Conservation (phyloP, 1,139 yeast genomes). For the Lodderomyces jiufengensis region DNA sequence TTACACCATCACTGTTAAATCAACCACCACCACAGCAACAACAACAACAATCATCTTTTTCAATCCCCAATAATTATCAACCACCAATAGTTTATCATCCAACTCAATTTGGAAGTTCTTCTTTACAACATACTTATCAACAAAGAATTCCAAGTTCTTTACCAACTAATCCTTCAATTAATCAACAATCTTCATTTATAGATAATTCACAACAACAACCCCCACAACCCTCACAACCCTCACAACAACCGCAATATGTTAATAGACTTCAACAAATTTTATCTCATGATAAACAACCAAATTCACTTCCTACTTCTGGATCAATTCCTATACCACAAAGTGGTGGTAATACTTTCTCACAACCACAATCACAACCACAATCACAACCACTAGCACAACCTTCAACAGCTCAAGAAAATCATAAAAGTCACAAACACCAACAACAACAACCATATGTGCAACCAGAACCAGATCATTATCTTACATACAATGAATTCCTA, state of each 20-base stretch:
- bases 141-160: slow-evolving; percentile 13
- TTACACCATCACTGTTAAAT: slow-evolving; percentile 6
- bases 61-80: slow-evolving; percentile 12
- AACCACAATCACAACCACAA: slow-evolving; percentile 1
- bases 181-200: slow-evolving; percentile 1
- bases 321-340: slow-evolving; percentile 7
- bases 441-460: slow-evolving; percentile 11
- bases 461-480: slow-evolving; percentile 42
- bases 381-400: neutral
- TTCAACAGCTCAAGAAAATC: slow-evolving; percentile 4
- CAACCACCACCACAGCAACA: slow-evolving; percentile 9
- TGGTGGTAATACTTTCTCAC: neutral
- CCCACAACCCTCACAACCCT: slow-evolving; percentile 4
- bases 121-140: slow-evolving; percentile 6
- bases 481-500: slow-evolving; percentile 43
- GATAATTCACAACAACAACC: neutral
- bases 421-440: slow-evolving; percentile 1
- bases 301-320: slow-evolving; percentile 6
- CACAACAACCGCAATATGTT: slow-evolving; percentile 5
- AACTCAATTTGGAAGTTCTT: neutral
- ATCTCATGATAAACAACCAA: slow-evolving; percentile 3
- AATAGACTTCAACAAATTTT: slow-evolving; percentile 7
- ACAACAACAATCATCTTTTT: slow-evolving; percentile 2
- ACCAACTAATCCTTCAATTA: slow-evolving; percentile 6
- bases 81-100: slow-evolving; percentile 11